Percentiles rank a stretch among this genome's conserved stretches.
phyloP scores from a whole-genome alignment of 768 basidiomycete genomes.

The Agrocybe praecox region DNA sequence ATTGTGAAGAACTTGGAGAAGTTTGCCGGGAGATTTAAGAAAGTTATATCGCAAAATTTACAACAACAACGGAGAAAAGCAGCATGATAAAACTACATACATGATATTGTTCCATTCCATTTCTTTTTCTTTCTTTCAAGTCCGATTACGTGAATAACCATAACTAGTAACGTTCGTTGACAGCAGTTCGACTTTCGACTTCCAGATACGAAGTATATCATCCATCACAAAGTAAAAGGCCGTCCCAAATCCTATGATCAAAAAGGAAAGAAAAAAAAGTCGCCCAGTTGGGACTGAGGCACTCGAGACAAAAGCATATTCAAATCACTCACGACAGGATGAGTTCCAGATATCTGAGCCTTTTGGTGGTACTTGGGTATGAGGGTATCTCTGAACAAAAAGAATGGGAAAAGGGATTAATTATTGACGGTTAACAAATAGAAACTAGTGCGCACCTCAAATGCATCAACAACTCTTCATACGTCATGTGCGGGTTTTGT shows the following conservation, averaged over 20 bases:
- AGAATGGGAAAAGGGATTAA: not conserved
- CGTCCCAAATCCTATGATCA: not conserved
- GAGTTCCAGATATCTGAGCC: slow-evolving; percentile 27
- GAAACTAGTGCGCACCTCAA: slow-evolving; percentile 11
- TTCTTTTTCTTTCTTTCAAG: no score
- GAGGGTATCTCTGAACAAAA: slow-evolving; percentile 15
- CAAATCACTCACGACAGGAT: slow-evolving; percentile 21
- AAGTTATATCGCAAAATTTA: no score
- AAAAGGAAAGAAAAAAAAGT: not conserved
- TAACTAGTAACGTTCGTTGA: no score
- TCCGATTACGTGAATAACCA: no score
- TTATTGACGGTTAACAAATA: not conserved
- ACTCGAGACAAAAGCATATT: not conserved
- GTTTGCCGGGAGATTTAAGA: no score
- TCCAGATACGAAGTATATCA: no score
- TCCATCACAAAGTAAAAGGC: not conserved
- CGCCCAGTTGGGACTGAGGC: slow-evolving; percentile 8
- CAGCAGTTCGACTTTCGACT: not conserved
- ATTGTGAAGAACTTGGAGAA: no score
- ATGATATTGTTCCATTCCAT: no score
- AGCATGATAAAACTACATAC: no score
- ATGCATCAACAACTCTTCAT: slow-evolving; percentile 55
- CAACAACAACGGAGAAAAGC: no score
- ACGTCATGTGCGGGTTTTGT: slow-evolving; percentile 60
- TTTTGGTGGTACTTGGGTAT: slow-evolving; percentile 28